phyloP scores from a whole-genome alignment of 2,329 filamentous ascomycete genomes.

The Rhynchosporium agropyri region DNA sequence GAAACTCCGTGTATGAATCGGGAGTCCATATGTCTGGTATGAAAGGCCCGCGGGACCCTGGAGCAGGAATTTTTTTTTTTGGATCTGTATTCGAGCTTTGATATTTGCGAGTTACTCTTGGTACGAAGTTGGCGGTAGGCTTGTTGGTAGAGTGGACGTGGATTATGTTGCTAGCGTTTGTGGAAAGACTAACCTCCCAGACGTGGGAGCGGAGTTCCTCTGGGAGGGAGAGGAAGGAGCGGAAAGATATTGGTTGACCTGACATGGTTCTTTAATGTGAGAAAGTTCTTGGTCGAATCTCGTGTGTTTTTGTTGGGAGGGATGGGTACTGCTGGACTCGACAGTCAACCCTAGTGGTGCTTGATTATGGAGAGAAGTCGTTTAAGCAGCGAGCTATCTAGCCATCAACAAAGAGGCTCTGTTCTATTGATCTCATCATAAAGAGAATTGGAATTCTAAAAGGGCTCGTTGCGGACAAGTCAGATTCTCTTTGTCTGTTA shows the following conservation, averaged over 20 bases:
- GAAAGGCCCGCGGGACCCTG: not conserved
- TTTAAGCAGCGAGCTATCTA: too few species aligned
- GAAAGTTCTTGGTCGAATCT: too few species aligned
- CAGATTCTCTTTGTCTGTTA: not conserved
- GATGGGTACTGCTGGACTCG: not conserved
- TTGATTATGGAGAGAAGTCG: too few species aligned
- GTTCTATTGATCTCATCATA: not conserved
- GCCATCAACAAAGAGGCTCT: too few species aligned
- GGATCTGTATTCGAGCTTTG: slow-evolving; percentile 1
- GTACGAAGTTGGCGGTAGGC: not conserved
- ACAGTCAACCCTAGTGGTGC: not conserved
- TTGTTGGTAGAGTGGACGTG: not conserved
- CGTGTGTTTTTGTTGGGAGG: not conserved
- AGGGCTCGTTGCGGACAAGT: not conserved
- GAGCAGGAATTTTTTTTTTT: not conserved
- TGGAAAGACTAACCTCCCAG: not conserved
- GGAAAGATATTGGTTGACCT: not conserved
- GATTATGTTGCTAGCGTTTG: not conserved
- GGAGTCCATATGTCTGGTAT: not conserved
- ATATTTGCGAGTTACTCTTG: not conserved
- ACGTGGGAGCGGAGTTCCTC: not conserved
- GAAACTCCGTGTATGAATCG: not conserved
- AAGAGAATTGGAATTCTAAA: not conserved
- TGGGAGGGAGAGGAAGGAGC: not conserved
- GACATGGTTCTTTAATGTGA: not conserved